Evolutionary conservation across 176 grass and related monocot species (phyloP), one percentile per base, ranked within the genome.

Genomic region (Olyra latifolia): DNA sequence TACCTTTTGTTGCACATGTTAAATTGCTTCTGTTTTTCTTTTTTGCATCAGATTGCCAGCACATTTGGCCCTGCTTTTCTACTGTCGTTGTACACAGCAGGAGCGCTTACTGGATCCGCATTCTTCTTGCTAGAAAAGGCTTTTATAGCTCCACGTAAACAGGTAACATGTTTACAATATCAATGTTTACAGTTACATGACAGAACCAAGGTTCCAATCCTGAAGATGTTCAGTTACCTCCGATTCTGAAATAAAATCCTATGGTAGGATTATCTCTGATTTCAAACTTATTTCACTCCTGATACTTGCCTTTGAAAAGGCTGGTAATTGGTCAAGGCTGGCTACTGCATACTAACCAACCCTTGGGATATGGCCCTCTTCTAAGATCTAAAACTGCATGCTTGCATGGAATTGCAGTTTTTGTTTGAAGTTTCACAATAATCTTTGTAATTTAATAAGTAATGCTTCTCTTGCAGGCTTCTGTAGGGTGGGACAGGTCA

Each of bases 41-140:
- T 80, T 77, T 3, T 78, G 52, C 15, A 78, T 67, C 90, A 98
- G 95, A 93, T 98, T 75, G 72, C 82, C 39, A 87, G 41, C 15
- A 28, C 74, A 43, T 91, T 98, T 77, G 92, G 95, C 59, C 88
- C 95, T 71, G 63, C 89, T 49, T 98, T 94, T 73, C 78, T 98
- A 66, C 75, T 98, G 68, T 87, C 89, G 48, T 57, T 98, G 70
- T 98, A 94, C 25, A 24, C 89, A 65, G 92, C 75, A 77, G 95
- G 95, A 71, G 92, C 95, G 17, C 83, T 98, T 87, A 42, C 72
- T 75, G 95, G 95, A 83, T 94, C 92, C 0, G 17, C 90, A 71
- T 93, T 90, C 71, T 98, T 87, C 90, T 87, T 98, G 72, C 35
- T 87, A 45, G 67, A 91, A 71, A 89, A 94, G 83, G 95, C 92